Conservation (phyloP, 257 asterid genomes). For the Lycium barbarum region DNA sequence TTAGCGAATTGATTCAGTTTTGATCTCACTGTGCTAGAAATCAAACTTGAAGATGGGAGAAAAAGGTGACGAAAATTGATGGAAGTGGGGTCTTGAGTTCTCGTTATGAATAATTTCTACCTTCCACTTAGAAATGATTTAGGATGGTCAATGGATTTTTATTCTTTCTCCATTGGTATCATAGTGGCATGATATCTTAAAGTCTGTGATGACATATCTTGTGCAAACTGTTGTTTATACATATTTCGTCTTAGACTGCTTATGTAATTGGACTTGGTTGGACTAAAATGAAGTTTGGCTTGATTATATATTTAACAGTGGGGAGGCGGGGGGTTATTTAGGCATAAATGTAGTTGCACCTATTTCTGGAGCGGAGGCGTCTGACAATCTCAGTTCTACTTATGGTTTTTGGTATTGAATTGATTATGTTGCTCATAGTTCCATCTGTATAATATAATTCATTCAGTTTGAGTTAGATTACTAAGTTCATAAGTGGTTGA, state of each 20-base stretch:
- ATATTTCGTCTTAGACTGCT: background rate
- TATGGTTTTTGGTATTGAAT: background rate
- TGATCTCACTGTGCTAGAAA: background rate
- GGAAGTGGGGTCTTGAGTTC: background rate
- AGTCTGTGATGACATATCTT: background rate
- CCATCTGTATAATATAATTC: background rate
- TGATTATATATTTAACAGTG: background rate
- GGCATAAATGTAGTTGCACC: background rate
- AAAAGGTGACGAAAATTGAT: background rate
- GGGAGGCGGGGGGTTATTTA: background rate
- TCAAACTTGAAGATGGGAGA: background rate
- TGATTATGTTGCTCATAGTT: background rate
- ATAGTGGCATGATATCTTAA: background rate
- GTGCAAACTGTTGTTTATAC: background rate
- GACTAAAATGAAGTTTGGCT: background rate
- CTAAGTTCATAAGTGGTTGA: background rate
- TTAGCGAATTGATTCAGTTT: too few species aligned
- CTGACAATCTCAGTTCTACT: background rate
- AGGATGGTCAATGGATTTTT: background rate
- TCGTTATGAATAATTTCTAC: background rate
- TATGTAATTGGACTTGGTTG: slow-evolving; percentile 9
- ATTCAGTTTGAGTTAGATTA: background rate
- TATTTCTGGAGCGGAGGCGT: background rate
- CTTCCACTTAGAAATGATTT: background rate
- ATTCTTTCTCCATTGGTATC: background rate